These are phyloP conservation scores for Ogataea neopini DNA, from an alignment of 805 yeast genomes.

Conservation along the genomic window DNA sequence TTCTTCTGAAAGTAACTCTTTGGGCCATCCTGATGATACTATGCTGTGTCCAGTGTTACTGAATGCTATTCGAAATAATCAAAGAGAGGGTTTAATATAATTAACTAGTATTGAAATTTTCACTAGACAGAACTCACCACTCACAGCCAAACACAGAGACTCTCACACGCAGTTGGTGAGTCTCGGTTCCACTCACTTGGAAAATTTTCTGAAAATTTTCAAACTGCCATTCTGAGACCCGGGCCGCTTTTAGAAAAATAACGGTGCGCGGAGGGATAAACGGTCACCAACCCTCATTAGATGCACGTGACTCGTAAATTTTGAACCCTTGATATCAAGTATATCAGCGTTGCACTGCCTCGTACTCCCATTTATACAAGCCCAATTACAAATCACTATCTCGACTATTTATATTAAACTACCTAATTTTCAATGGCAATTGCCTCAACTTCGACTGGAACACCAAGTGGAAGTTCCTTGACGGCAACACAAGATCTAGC, in stretches of 20 bases:
- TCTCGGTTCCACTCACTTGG: constrained; percentile 10
- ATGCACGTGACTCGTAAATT: constrained; percentile 2
- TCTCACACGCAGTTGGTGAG: constrained; percentile 4
- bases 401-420: background rate
- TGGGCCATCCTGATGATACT: constrained; percentile 73
- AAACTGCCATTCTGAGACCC: constrained; percentile 4
- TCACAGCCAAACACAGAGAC: constrained; percentile 2
- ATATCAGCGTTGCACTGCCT: no score
- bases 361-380: background rate
- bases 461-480: constrained; percentile 84
- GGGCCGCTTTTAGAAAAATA: background rate
- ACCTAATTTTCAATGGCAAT: constrained; percentile 69
- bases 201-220: constrained; percentile 15
- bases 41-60: constrained; percentile 14
- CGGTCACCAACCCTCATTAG: background rate
- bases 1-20: constrained; percentile 99
- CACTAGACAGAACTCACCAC: background rate
- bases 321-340: no score
- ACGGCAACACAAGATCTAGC: constrained; percentile 99
- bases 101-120: background rate
- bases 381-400: background rate
- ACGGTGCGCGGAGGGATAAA: constrained; percentile 2
- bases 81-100: background rate
- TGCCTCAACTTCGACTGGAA: constrained; percentile 74
- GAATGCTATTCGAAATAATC: constrained; percentile 4